phyloP scores from a whole-genome alignment of 805 yeast species.

The Wickerhamiella sergipiensis region DNA sequence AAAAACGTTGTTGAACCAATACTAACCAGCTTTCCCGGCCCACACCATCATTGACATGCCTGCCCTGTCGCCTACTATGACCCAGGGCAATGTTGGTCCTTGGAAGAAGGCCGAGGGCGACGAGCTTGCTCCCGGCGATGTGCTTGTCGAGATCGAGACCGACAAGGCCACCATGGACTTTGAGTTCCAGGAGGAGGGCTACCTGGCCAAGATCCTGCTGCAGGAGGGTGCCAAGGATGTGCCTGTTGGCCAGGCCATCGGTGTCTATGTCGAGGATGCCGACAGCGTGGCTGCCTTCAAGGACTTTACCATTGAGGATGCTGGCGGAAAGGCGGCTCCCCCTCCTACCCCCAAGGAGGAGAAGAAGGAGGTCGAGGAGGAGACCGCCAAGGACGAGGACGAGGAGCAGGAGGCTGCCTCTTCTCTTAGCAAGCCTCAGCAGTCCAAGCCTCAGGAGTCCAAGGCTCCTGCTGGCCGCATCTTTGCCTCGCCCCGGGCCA shows the following conservation, averaged over 20 bases:
- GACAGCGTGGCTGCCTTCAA: conserved; percentile 79
- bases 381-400: conserved; percentile 3
- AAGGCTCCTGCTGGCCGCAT: conserved; percentile 50
- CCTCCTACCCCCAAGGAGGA: conserved; percentile 11
- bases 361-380: conserved; percentile 4
- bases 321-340: conserved; percentile 6
- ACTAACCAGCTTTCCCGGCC: conserved; percentile 40
- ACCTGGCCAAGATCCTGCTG: conserved; percentile 57
- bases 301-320: conserved; percentile 31
- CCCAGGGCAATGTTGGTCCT: conserved; percentile 78
- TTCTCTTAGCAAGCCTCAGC: conserved; percentile 17
- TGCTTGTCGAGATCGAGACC: conserved; percentile 92
- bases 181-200: conserved; percentile 95
- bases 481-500: conserved; percentile 90
- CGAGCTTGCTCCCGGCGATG: conserved; percentile 77
- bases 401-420: conserved; percentile 11
- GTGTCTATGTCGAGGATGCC: conserved; percentile 83
- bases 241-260: conserved; percentile 92
- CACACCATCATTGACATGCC: conserved; percentile 95
- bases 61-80: conserved; percentile 98
- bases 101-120: conserved; percentile 93
- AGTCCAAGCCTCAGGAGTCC: conserved; percentile 54
- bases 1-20: background rate
- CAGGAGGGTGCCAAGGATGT: conserved; percentile 76
- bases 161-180: conserved; percentile 98